phyloP scores from a whole-genome alignment of 805 yeast species.

The Candida krabiensis region DNA sequence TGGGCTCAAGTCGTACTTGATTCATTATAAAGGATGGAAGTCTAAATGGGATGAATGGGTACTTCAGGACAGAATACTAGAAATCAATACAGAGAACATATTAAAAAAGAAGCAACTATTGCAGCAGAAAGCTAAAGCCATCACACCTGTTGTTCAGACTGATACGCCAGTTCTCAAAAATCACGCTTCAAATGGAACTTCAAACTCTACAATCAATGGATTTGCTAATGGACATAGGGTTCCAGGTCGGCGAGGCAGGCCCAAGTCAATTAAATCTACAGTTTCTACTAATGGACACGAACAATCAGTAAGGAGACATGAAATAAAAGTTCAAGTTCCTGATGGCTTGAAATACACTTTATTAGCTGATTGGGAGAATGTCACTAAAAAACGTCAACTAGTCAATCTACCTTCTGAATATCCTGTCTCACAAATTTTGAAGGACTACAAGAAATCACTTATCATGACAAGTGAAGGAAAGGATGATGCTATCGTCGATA shows the following conservation, averaged over 20 bases:
- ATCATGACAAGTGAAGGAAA: slow-evolving; percentile 24
- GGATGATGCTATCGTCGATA: slow-evolving; percentile 47
- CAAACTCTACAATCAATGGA: background rate
- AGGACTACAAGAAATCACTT: slow-evolving; percentile 39
- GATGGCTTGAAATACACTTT: slow-evolving; percentile 65
- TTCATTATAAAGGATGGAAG: slow-evolving; percentile 97
- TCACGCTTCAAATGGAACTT: background rate
- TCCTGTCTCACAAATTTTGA: slow-evolving; percentile 54
- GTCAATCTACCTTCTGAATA: slow-evolving; percentile 60
- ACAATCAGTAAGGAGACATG: slow-evolving; percentile 23
- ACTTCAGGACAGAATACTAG: slow-evolving; percentile 61
- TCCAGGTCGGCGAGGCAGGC: background rate
- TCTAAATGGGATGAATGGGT: slow-evolving; percentile 98
- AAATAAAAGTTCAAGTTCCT: slow-evolving; percentile 60
- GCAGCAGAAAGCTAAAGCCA: slow-evolving; percentile 9
- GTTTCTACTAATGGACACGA: slow-evolving; percentile 1
- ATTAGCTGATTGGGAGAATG: slow-evolving; percentile 92
- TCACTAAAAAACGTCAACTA: slow-evolving; percentile 77
- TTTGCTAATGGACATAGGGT: background rate
- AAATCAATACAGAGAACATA: slow-evolving; percentile 66
- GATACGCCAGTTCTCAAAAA: background rate
- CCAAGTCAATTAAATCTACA: background rate
- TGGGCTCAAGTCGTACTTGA: slow-evolving; percentile 43
- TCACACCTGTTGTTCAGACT: slow-evolving; percentile 3
- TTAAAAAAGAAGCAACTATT: slow-evolving; percentile 47